These are phyloP conservation scores for Beauveria australis DNA, from an alignment of 2,329 filamentous ascomycete genomes.

Conservation along the genomic window DNA sequence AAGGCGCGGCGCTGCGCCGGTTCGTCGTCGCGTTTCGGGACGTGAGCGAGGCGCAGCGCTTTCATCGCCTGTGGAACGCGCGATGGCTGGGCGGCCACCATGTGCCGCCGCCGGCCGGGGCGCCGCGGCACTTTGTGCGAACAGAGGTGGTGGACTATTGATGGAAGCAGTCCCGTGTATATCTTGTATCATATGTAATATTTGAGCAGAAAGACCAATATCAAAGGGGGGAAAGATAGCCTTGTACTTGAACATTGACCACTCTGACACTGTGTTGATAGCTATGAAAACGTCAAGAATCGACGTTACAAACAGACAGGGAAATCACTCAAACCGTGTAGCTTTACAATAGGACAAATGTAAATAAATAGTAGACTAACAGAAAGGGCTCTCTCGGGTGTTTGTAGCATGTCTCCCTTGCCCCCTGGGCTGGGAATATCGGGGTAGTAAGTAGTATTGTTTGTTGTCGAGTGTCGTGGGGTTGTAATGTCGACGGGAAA, in stretches of 20 bases:
- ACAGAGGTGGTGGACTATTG: constrained; percentile 7
- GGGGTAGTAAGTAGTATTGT: constrained; percentile 1
- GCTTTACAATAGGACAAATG: not conserved
- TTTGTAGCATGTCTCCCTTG: not conserved
- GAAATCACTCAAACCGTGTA: not conserved
- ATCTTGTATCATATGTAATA: constrained; percentile 1
- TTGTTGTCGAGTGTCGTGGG: constrained; percentile 2
- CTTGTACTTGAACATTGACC: not conserved
- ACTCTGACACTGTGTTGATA: not conserved
- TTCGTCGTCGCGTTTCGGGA: constrained; percentile 27
- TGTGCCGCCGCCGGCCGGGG: not conserved
- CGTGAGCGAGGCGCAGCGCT: constrained; percentile 28
- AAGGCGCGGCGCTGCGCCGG: constrained; percentile 12
- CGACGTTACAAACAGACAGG: not conserved
- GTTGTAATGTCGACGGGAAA: not conserved
- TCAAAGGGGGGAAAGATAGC: not conserved
- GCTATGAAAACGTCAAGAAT: not conserved
- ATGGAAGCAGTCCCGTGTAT: not conserved
- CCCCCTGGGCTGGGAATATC: not conserved
- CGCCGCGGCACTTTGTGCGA: constrained; percentile 1
- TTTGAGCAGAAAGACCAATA: not conserved
- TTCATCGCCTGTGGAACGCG: constrained; percentile 34
- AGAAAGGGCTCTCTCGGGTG: constrained; percentile 8
- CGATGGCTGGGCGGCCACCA: constrained; percentile 19
- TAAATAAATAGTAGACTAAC: constrained; percentile 10